Evolutionary conservation across 2,329 filamentous ascomycete species (phyloP).

Genomic region (Ophiostoma sp.): DNA sequence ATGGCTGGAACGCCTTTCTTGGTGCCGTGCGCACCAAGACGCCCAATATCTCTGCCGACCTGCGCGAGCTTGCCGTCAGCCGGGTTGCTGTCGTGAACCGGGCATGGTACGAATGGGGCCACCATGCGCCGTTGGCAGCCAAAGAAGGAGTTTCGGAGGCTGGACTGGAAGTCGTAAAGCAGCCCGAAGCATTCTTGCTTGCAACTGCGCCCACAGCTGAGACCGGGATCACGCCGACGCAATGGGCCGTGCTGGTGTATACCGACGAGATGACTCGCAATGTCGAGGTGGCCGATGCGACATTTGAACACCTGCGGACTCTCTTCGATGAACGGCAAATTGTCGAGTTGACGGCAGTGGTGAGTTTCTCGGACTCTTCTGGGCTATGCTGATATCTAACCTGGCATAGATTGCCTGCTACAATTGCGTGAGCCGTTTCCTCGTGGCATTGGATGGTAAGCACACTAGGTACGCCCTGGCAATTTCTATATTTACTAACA

Average conservation of each 20-base stretch:
- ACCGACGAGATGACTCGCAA: conserved; percentile 78
- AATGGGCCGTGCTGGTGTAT: conserved; percentile 66
- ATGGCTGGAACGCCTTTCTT: conserved; percentile 69
- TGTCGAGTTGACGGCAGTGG: conserved; percentile 62
- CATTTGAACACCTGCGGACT: conserved; percentile 58
- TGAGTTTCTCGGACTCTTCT: neutral
- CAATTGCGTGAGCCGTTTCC: conserved; percentile 77
- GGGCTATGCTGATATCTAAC: conserved; percentile 50
- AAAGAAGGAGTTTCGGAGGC: conserved; percentile 52
- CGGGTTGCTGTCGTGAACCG: conserved; percentile 73
- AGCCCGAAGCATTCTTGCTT: conserved; percentile 30
- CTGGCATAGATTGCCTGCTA: conserved; percentile 55
- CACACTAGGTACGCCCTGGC: conserved; percentile 20
- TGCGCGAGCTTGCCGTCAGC: conserved; percentile 75
- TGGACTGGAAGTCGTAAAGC: conserved; percentile 44
- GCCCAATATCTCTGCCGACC: conserved; percentile 46
- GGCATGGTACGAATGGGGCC: conserved; percentile 80
- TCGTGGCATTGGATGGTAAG: conserved; percentile 74
- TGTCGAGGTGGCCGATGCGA: conserved; percentile 61
- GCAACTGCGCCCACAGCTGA: neutral
- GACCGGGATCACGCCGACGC: conserved; percentile 48
- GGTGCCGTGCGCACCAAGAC: conserved; percentile 57
- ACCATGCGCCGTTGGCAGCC: conserved; percentile 65
- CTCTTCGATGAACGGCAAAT: conserved; percentile 65
- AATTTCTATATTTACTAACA: neutral